These are phyloP conservation scores for Artemisia tridentata DNA, from an alignment of 129 eudicot species.

Conservation along the genomic window DNA sequence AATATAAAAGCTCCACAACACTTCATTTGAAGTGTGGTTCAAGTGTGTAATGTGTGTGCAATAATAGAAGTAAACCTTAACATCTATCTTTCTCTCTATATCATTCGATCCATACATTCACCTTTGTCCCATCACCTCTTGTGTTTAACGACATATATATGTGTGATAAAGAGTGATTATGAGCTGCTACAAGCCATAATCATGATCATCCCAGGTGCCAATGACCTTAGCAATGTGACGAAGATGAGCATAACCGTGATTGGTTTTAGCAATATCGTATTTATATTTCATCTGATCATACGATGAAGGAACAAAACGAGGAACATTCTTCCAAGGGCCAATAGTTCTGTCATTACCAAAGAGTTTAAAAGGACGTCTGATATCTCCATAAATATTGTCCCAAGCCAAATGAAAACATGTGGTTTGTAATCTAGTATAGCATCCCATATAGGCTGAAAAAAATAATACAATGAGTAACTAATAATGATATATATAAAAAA, in stretches of 20 bases:
- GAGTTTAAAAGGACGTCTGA: conserved; percentile 43
- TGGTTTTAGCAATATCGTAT: conserved; percentile 40
- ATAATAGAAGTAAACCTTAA: too few relatives aligned
- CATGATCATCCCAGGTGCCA: conserved; percentile 87
- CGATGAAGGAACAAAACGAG: conserved; percentile 52
- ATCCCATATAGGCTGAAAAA: conserved; percentile 58
- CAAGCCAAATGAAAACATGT: conserved; percentile 62
- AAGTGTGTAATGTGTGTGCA: too few relatives aligned
- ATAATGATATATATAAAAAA: too few relatives aligned
- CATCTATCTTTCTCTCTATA: too few relatives aligned
- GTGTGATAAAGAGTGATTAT: too few relatives aligned
- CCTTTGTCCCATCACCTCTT: too few relatives aligned
- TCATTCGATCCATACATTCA: too few relatives aligned
- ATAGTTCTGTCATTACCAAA: conserved; percentile 58
- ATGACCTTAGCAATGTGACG: conserved; percentile 47
- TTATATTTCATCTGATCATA: conserved; percentile 49
- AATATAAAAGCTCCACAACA: too few relatives aligned
- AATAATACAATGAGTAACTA: too few relatives aligned
- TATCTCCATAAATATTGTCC: conserved; percentile 70
- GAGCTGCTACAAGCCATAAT: too few relatives aligned
- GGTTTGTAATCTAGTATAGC: conserved; percentile 49
- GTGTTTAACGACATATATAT: too few relatives aligned
- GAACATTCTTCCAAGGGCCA: conserved; percentile 77
- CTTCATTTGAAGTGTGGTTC: too few relatives aligned
- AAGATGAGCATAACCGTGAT: conserved; percentile 47